Conservation (phyloP, 1,139 yeast genomes). For the Meyerozyma smithsonii region DNA sequence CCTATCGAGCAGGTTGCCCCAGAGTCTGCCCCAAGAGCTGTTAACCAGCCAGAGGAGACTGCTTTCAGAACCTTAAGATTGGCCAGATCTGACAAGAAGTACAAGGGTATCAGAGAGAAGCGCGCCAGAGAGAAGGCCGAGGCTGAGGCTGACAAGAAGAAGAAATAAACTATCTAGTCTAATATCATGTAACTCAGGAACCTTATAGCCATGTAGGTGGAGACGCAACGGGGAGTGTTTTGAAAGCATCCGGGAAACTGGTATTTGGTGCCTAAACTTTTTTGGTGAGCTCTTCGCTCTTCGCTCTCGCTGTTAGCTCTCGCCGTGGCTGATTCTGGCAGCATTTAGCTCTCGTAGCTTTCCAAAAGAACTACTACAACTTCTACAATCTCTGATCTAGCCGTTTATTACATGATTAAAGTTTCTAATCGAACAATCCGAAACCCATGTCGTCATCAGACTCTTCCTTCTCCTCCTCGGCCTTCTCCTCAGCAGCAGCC, state of each 20-base stretch:
- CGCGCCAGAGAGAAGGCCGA: constrained; percentile 96
- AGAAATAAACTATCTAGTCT: constrained; percentile 56
- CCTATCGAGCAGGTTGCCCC: constrained; percentile 79
- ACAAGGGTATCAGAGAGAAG: constrained; percentile 95
- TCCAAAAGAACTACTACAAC: no score
- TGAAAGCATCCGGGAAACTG: no score
- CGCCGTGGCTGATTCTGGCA: no score
- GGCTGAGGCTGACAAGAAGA: constrained; percentile 97
- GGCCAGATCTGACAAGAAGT: constrained; percentile 92
- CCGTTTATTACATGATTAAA: constrained; percentile 6
- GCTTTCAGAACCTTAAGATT: constrained; percentile 95
- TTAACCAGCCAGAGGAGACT: constrained; percentile 76
- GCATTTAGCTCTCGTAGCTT: no score
- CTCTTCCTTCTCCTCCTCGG: constrained; percentile 55
- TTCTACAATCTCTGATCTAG: no score
- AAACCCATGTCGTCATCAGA: constrained; percentile 77
- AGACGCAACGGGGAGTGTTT: no score
- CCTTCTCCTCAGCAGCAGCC: constrained; percentile 52
- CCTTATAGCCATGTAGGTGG: no score
- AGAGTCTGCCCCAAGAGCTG: constrained; percentile 86
- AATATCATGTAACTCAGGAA: constrained; percentile 1
- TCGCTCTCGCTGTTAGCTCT: no score
- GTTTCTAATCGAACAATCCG: constrained; percentile 84
- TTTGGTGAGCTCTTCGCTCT: no score
- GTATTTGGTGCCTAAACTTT: no score